phyloP scores from a whole-genome alignment of 2,329 filamentous ascomycete genomes.

The Trichophaea hybrida region DNA sequence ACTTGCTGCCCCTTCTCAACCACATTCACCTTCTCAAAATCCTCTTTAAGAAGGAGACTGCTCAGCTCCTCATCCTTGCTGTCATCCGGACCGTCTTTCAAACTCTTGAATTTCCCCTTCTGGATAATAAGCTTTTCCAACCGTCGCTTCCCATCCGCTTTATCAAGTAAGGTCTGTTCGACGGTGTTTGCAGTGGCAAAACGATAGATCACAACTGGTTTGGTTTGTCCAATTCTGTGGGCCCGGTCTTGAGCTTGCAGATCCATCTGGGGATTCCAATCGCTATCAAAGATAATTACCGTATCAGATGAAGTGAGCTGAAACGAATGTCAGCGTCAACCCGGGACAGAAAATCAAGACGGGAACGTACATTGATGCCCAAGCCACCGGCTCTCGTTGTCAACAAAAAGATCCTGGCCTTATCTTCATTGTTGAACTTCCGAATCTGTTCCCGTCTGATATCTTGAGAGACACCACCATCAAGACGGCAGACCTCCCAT shows the following conservation, averaged over 20 bases:
- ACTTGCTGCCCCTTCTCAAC: slow-evolving; percentile 47
- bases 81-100: slow-evolving; percentile 33
- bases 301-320: slow-evolving; percentile 71
- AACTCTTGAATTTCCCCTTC: slow-evolving; percentile 68
- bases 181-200: slow-evolving; percentile 88
- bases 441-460: slow-evolving; percentile 57
- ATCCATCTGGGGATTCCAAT: slow-evolving; percentile 78
- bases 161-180: slow-evolving; percentile 72
- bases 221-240: slow-evolving; percentile 84
- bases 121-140: slow-evolving; percentile 92
- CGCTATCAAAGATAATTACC: slow-evolving; percentile 75
- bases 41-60: slow-evolving; percentile 55
- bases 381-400: slow-evolving; percentile 86
- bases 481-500: slow-evolving; percentile 80
- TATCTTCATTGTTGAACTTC: slow-evolving; percentile 52
- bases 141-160: slow-evolving; percentile 78
- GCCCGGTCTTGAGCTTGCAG: slow-evolving; percentile 91
- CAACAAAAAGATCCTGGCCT: slow-evolving; percentile 65
- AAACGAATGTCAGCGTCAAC: not conserved
- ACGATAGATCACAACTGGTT: slow-evolving; percentile 83
- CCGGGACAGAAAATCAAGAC: not conserved
- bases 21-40: slow-evolving; percentile 50
- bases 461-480: slow-evolving; percentile 67
- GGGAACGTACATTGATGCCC: slow-evolving; percentile 56
- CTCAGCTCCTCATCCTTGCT: slow-evolving; percentile 46